These are phyloP conservation scores for Crucihimalaya himalaica DNA, from an alignment of 345 rosid genomes.

Conservation along the genomic window DNA sequence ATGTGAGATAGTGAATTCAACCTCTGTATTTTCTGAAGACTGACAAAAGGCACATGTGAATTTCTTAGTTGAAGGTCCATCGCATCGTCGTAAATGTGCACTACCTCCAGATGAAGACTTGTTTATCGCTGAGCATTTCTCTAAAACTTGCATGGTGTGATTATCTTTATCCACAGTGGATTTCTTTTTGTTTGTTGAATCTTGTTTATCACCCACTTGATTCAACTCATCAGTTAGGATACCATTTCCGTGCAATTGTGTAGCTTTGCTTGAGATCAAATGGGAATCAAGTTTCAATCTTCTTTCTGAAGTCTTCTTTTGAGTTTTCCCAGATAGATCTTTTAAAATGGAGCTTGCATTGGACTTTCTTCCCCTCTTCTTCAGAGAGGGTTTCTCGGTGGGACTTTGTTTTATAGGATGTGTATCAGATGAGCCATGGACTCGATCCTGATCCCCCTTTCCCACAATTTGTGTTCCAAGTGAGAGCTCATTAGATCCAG, in stretches of 20 bases:
- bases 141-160: slow-evolving; percentile 15
- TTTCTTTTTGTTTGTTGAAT: slow-evolving; percentile 27
- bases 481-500: slow-evolving; percentile 18
- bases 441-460: slow-evolving; percentile 15
- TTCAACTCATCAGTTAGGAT: slow-evolving; percentile 36
- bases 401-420: slow-evolving; percentile 20
- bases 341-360: slow-evolving; percentile 22
- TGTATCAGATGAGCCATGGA: slow-evolving; percentile 6
- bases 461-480: slow-evolving; percentile 18
- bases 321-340: slow-evolving; percentile 20
- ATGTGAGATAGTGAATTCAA: slow-evolving; percentile 30
- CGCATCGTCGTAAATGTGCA: slow-evolving; percentile 45
- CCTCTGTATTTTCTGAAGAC: slow-evolving; percentile 75
- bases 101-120: slow-evolving; percentile 32
- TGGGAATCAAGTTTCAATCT: slow-evolving; percentile 32
- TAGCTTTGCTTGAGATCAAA: slow-evolving; percentile 27
- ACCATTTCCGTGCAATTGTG: slow-evolving; percentile 17
- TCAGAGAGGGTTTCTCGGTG: not conserved
- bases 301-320: slow-evolving; percentile 32
- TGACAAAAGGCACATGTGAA: slow-evolving; percentile 77
- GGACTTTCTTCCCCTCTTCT: slow-evolving; percentile 29
- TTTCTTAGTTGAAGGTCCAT: slow-evolving; percentile 29
- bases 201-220: slow-evolving; percentile 30
- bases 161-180: slow-evolving; percentile 13
- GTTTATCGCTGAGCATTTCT: slow-evolving; percentile 33